Evolutionary conservation across 805 yeast genomes (phyloP).

Genomic region (Suhomyces vadensis): DNA sequence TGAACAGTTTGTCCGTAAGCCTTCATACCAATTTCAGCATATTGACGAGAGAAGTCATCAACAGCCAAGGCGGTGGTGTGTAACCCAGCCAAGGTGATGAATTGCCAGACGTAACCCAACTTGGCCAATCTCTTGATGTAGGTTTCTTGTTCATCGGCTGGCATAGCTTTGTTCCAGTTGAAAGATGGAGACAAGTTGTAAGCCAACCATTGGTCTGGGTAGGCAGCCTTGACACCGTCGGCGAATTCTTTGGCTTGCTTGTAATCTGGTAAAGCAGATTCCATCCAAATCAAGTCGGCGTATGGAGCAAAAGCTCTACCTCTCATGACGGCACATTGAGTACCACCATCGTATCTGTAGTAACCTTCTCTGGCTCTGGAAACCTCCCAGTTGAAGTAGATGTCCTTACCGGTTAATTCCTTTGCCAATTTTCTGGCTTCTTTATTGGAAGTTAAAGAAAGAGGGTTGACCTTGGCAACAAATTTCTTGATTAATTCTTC

Average conservation of each 20-base stretch:
- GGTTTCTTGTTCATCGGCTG: slow-evolving; percentile 81
- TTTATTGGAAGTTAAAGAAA: slow-evolving; percentile 70
- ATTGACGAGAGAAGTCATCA: slow-evolving; percentile 79
- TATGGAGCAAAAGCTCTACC: slow-evolving; percentile 94
- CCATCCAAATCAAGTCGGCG: slow-evolving; percentile 98
- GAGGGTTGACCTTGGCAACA: slow-evolving; percentile 67
- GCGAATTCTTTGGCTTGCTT: slow-evolving; percentile 94
- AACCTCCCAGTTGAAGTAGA: slow-evolving; percentile 92
- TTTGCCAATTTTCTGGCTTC: slow-evolving; percentile 79
- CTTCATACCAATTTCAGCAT: slow-evolving; percentile 84
- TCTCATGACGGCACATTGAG: slow-evolving; percentile 95
- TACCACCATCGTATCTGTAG: slow-evolving; percentile 94
- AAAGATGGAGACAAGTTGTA: slow-evolving; percentile 96
- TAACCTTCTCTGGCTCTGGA: slow-evolving; percentile 96
- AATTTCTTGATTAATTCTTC: slow-evolving; percentile 64
- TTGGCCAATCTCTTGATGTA: slow-evolving; percentile 83
- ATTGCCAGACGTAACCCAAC: slow-evolving; percentile 96
- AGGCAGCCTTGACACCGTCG: slow-evolving; percentile 77
- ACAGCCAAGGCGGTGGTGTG: slow-evolving; percentile 94
- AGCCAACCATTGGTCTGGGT: slow-evolving; percentile 93
- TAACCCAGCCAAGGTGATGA: slow-evolving; percentile 94
- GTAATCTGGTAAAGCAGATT: slow-evolving; percentile 91
- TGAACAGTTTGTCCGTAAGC: slow-evolving; percentile 91
- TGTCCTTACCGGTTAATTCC: slow-evolving; percentile 73
- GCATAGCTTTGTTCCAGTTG: slow-evolving; percentile 97